Evolutionary conservation across 495 filamentous ascomycete genomes (phyloP), one percentile per base, ranked within the genome.

Genomic region (Neurospora intermedia): DNA sequence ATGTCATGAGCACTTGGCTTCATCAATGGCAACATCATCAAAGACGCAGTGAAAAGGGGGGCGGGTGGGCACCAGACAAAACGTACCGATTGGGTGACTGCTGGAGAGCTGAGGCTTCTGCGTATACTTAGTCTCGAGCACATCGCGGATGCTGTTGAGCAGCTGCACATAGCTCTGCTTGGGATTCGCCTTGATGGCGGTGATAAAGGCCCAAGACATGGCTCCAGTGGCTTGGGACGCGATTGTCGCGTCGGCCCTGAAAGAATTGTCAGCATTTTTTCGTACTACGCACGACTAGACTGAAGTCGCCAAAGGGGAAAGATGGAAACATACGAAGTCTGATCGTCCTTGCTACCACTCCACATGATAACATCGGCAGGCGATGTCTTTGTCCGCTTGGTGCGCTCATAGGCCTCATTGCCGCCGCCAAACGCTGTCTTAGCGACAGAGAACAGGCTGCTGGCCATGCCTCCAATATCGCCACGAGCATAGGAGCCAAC

Each of bases 311-410:
- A 18, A 71, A 69, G 73, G 39, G 71, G 69, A 72, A 71, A 71
- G 27, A 9, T 18, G 39, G 69, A 71, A 75, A 88, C 90, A 82
- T 81, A 93, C 90, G 92, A 94, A 76, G 96, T 99, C 85, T 99
- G 96, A 70, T 89, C 89, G 78, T 99, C 96, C 81, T 97, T 98
- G 83, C 93, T 94, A 23, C 96, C 96, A 43, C 91, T 94, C 94
- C 93, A 99, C 93, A 98, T 97, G 80, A 99, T 88, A 11, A 99
- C 96, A 81, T 99, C 96, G n/a, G 96, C 96, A 8, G 94, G 91
- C 66, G 91, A 94, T 39, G 96, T 99, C 86, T 97, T 97, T 35
- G 96, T 99, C 76, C 91, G 85, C 76, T 92, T 86, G 69, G 92
- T 92, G 77, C 88, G 89, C 84, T 97, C 88, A 80, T 93, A 91